Conservation (phyloP, 2,329 filamentous ascomycete genomes). For the Aspergillus carbonarius region DNA sequence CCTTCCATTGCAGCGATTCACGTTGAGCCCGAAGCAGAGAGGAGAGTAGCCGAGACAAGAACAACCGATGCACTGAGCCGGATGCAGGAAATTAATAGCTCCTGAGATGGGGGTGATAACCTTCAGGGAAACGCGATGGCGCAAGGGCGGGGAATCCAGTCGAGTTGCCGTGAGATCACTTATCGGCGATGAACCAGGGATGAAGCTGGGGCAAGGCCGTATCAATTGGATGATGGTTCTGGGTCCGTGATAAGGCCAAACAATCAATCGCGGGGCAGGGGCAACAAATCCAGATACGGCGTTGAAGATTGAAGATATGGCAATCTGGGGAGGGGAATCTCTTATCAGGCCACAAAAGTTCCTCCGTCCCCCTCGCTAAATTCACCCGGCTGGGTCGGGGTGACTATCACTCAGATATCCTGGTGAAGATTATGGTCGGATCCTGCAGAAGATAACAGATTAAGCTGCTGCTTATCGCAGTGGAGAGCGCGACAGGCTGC, state of each 20-base stretch:
- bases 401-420: not conserved
- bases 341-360: not conserved
- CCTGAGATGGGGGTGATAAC: not conserved
- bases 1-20: constrained; percentile 15
- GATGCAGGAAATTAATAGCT: not conserved
- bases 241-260: not conserved
- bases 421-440: not conserved
- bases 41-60: not conserved
- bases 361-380: not conserved
- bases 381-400: not conserved
- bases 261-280: not conserved
- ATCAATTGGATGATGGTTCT: not conserved
- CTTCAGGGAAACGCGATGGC: not conserved
- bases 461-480: not conserved
- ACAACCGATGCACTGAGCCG: not conserved
- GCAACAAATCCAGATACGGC: not conserved
- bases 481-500: not conserved
- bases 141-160: not conserved
- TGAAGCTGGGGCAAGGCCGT: not conserved
- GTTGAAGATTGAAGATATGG: not conserved
- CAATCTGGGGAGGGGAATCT: not conserved
- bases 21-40: not conserved
- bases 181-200: constrained; percentile 2
- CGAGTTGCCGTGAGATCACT: constrained; percentile 1
- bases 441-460: not conserved